Conservation (phyloP, 345 rosid species). For the Populus deltoides region DNA sequence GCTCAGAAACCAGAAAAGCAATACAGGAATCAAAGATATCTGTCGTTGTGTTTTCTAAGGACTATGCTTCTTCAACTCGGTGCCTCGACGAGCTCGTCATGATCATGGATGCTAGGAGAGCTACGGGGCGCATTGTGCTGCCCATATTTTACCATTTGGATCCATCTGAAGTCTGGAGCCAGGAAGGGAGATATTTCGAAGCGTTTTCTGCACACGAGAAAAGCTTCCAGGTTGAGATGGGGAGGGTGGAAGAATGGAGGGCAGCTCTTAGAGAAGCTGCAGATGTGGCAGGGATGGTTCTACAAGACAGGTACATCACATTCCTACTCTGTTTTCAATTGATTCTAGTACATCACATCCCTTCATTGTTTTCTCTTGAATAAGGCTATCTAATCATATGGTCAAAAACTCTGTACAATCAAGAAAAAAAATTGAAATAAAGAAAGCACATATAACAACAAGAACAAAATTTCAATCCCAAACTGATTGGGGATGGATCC, state of each 20-base stretch:
- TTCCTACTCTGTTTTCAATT: no score
- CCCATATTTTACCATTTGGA: not conserved
- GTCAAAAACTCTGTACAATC: no score
- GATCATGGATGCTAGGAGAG: not conserved
- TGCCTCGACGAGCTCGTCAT: not conserved
- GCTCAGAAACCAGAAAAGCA: not conserved
- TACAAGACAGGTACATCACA: not conserved
- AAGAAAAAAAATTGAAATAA: no score
- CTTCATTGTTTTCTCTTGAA: no score
- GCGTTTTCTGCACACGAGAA: not conserved
- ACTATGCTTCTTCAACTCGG: not conserved
- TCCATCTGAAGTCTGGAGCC: not conserved
- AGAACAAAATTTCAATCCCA: no score
- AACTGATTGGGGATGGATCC: no score
- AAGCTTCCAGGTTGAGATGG: not conserved
- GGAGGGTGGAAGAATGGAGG: not conserved
- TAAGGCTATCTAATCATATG: no score
- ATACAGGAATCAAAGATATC: not conserved
- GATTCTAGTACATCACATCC: no score
- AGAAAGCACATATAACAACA: no score
- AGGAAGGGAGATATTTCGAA: not conserved
- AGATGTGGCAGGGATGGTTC: not conserved
- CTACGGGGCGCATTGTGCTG: not conserved
- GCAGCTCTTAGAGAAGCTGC: not conserved
- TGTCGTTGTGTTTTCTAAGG: not conserved